Evolutionary conservation across 2,329 filamentous ascomycete species (phyloP), one percentile per base, ranked within the genome.

Genomic region (Trichoderma sp.): DNA sequence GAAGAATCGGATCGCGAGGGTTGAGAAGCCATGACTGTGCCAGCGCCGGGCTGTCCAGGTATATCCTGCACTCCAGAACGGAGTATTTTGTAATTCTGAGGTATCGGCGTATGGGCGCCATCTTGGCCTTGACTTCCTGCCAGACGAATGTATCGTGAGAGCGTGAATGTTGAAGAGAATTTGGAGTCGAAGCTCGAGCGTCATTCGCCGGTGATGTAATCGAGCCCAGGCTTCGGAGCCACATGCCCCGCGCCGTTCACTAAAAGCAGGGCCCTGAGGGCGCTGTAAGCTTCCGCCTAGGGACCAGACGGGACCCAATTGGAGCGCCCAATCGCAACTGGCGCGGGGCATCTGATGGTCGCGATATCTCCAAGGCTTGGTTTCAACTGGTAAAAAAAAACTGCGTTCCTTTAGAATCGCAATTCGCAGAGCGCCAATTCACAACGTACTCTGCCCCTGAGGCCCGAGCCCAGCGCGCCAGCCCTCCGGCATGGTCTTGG

Each of bases 21-120:
- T 90, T 90, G 69, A 97, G 85, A 19, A 99, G 86, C 88, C 96
- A 97, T 73, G 89, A 88, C 69, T 92, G 86, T 26, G 88, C 87
- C 67, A 97, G 87, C 14, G 90, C 87, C 0, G 95, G 95, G 71
- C 94, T 93, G 69, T 98, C 94, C 54, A 97, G 87, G 77, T 98
- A 98, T 70, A 99, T 95, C 69, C 93, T 93, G 69, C 92, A 93
- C 83, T 99, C 95, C n/a, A 99, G 85, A 39, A 97, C 93, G 5
- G 94, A 97, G 77, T 92, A 91, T 74, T 94, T 93, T 63, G 91
- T 94, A 71, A 98, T 96, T 60, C 94, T 88, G 63, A 98, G 83
- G 75, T 98, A 97, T 72, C 93, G 87, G 66, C 93, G 88, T 55
- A 97, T 87, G 12, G 93, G 93, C 14, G 93, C 90, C 93, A 97